Evolutionary conservation across 768 basidiomycete genomes (phyloP).

Genomic region (Suillus subalutaceus): DNA sequence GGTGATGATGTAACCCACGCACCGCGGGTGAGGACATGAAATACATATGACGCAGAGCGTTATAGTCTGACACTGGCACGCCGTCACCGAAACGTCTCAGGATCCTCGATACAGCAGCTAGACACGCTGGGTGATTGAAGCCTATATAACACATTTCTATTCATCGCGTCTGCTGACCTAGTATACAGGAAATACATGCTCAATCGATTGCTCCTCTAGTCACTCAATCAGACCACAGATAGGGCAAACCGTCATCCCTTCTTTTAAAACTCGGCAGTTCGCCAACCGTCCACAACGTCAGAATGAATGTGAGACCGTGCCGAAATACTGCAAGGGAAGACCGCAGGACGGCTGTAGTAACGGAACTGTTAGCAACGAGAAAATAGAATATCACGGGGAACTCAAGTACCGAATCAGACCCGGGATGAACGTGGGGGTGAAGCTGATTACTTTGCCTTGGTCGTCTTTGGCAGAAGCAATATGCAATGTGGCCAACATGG

Average conservation of each 20-base stretch:
- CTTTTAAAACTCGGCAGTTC: neutral
- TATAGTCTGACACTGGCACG: neutral
- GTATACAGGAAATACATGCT: neutral
- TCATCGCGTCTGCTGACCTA: too few species aligned
- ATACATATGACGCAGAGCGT: neutral
- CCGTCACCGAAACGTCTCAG: neutral
- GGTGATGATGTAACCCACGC: too few species aligned
- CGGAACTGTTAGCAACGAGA: neutral
- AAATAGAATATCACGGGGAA: neutral
- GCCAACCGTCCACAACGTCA: neutral
- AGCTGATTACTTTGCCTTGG: conserved; percentile 5
- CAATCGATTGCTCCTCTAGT: neutral
- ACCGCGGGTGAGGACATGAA: too few species aligned
- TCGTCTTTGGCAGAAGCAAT: conserved; percentile 9
- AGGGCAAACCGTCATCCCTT: neutral
- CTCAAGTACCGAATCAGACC: neutral
- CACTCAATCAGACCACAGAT: neutral
- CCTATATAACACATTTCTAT: neutral
- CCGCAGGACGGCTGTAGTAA: neutral
- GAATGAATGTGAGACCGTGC: neutral
- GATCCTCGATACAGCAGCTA: neutral
- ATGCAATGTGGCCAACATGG: conserved; percentile 18
- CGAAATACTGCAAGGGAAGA: conserved; percentile 5
- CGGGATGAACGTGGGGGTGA: conserved; percentile 3
- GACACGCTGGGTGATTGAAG: neutral